Evolutionary conservation across 768 basidiomycete species (phyloP).

Genomic region (Piloderma croceum): DNA sequence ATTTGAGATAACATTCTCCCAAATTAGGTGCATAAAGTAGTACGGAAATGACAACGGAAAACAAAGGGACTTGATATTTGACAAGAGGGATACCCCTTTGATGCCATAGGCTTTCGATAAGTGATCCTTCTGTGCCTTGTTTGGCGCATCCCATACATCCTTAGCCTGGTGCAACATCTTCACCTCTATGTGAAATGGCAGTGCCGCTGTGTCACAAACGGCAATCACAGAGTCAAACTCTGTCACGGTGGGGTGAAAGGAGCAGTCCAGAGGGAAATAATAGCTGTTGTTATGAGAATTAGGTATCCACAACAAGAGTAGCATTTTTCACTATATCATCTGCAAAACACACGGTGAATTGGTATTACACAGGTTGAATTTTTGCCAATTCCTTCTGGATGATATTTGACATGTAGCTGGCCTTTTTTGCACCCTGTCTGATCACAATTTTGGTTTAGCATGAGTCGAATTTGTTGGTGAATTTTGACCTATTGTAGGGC

Average conservation of each 20-base stretch:
- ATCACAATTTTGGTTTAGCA: too few relatives aligned
- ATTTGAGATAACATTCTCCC: constrained; percentile 38
- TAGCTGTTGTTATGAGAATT: constrained; percentile 9
- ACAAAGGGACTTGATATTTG: constrained; percentile 24
- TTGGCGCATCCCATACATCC: constrained; percentile 21
- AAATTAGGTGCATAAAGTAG: constrained; percentile 47
- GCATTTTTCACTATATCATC: too few relatives aligned
- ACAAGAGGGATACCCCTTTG: constrained; percentile 29
- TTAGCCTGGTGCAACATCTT: constrained; percentile 21
- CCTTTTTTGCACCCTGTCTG: too few relatives aligned
- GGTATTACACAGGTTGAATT: too few relatives aligned
- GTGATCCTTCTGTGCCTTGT: constrained; percentile 14
- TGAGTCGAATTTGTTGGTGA: too few relatives aligned
- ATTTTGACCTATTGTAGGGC: too few relatives aligned
- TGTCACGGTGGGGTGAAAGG: constrained; percentile 13
- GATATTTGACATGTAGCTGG: too few relatives aligned
- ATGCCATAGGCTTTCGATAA: constrained; percentile 28
- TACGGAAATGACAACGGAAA: constrained; percentile 38
- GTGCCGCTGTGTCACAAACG: constrained; percentile 23
- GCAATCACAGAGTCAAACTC: background rate
- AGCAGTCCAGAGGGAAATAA: constrained; percentile 25
- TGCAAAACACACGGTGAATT: too few relatives aligned
- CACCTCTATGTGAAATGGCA: constrained; percentile 31
- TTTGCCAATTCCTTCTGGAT: too few relatives aligned
- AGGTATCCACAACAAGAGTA: too few relatives aligned